Evolutionary conservation across 345 rosid species (phyloP).

Genomic region (Salix viminalis): DNA sequence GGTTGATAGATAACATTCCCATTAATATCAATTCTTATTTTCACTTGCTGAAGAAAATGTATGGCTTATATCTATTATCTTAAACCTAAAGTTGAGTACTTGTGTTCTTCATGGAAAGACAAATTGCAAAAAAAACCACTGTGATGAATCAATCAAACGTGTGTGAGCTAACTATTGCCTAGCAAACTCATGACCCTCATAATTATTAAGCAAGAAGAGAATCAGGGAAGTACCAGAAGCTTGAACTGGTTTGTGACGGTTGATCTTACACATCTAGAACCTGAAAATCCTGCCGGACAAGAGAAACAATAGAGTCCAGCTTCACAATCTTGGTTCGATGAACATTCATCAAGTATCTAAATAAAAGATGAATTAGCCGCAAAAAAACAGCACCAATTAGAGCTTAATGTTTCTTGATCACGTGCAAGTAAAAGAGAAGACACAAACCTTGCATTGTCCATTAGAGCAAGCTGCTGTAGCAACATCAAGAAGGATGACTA

Average conservation of each 20-base stretch:
- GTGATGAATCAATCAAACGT: neutral
- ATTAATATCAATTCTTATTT: too few relatives aligned
- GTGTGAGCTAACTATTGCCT: neutral
- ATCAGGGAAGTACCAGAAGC: conserved; percentile 41
- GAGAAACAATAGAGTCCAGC: conserved; percentile 56
- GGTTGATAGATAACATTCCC: too few relatives aligned
- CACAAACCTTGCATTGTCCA: conserved; percentile 51
- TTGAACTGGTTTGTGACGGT: conserved; percentile 49
- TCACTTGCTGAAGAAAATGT: too few relatives aligned
- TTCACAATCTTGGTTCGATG: conserved; percentile 53
- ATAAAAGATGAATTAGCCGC: neutral
- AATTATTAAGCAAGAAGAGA: too few relatives aligned
- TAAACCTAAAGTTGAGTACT: too few relatives aligned
- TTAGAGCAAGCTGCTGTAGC: conserved; percentile 19
- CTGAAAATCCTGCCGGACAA: conserved; percentile 45
- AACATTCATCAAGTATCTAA: conserved; percentile 51
- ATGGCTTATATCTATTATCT: too few relatives aligned
- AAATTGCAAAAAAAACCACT: neutral
- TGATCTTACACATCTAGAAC: conserved; percentile 55
- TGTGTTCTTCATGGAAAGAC: too few relatives aligned
- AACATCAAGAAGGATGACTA: conserved; percentile 13
- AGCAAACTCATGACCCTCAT: neutral
- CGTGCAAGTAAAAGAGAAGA: neutral
- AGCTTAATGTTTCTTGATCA: neutral
- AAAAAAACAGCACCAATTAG: too few relatives aligned